Conservation (phyloP, 306 rosid species). For the Fragaria vesca region DNA sequence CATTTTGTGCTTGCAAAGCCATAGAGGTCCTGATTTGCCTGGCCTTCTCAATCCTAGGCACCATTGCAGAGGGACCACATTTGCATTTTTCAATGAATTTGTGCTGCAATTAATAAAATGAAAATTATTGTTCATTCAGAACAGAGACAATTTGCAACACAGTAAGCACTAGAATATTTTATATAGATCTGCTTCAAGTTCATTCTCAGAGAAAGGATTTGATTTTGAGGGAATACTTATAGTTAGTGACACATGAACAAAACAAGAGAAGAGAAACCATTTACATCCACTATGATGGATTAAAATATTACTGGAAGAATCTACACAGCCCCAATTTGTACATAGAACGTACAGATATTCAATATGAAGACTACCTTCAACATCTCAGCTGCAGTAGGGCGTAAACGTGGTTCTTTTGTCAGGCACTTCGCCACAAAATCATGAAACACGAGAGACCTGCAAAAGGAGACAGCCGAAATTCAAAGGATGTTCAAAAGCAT, state of each 20-base stretch:
- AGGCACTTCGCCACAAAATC: slow-evolving; percentile 97
- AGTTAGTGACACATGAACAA: not conserved
- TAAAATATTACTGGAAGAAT: not conserved
- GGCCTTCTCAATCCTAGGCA: slow-evolving; percentile 81
- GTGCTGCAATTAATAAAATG: slow-evolving; percentile 53
- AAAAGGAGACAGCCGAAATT: slow-evolving; percentile 28
- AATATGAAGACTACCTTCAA: slow-evolving; percentile 62
- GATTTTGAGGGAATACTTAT: not conserved
- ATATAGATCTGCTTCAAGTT: not conserved
- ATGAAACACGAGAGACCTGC: slow-evolving; percentile 91
- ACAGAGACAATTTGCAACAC: slow-evolving; percentile 26
- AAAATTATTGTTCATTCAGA: slow-evolving; percentile 29
- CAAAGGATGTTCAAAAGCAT: slow-evolving; percentile 18
- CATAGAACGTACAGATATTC: slow-evolving; percentile 7
- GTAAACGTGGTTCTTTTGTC: slow-evolving; percentile 92
- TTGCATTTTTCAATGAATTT: slow-evolving; percentile 94
- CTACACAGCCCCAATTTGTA: not conserved
- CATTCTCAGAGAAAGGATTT: not conserved
- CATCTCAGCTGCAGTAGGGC: slow-evolving; percentile 95
- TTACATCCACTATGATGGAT: not conserved
- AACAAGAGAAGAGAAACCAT: not conserved
- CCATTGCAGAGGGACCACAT: slow-evolving; percentile 70
- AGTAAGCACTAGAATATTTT: not conserved
- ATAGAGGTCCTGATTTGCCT: slow-evolving; percentile 74
- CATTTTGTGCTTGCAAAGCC: slow-evolving; percentile 72